These are phyloP conservation scores for Phytopythium chamaehyphon DNA, from an alignment of 352 stramenopile genomes.

Conservation along the genomic window DNA sequence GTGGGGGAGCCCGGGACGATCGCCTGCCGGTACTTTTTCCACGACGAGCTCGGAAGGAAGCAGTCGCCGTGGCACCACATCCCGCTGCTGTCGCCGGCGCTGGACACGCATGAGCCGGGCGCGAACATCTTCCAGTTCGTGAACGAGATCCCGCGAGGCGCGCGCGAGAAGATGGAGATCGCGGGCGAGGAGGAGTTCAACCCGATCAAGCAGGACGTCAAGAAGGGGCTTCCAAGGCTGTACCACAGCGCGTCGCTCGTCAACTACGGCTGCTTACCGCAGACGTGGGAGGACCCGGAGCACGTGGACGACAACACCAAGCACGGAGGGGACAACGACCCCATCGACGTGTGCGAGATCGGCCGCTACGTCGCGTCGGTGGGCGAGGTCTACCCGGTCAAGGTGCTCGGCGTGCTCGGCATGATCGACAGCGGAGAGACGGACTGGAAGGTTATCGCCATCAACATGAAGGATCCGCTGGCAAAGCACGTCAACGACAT, in stretches of 20 bases:
- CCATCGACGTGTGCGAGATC: conserved; percentile 99
- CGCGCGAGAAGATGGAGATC: conserved; percentile 93
- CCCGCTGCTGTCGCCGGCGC: conserved; percentile 60
- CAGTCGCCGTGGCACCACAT: conserved; percentile 94
- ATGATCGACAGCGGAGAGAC: conserved; percentile 99
- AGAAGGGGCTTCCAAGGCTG: conserved; percentile 94
- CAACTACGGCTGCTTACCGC: conserved; percentile 98
- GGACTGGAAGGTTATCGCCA: conserved; percentile 99
- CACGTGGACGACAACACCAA: conserved; percentile 92
- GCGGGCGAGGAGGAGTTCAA: conserved; percentile 89
- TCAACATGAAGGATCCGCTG: conserved; percentile 95
- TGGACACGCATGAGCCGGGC: conserved; percentile 23
- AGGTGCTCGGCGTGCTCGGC: conserved; percentile 95
- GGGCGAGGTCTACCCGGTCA: conserved; percentile 95
- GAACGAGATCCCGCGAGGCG: conserved; percentile 91
- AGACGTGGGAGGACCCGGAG: conserved; percentile 99
- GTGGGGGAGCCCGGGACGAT: conserved; percentile 57
- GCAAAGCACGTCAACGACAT: conserved; percentile 95
- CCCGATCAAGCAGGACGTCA: conserved; percentile 97
- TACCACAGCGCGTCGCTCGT: conserved; percentile 85
- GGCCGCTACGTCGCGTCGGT: conserved; percentile 85
- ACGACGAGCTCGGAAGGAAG: conserved; percentile 63
- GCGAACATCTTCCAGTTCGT: conserved; percentile 89
- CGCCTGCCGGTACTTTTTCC: conserved; percentile 83
- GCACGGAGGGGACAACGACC: conserved; percentile 96